phyloP scores from a whole-genome alignment of 2,329 filamentous ascomycete species.

The Davidsoniella neocaledoniae region DNA sequence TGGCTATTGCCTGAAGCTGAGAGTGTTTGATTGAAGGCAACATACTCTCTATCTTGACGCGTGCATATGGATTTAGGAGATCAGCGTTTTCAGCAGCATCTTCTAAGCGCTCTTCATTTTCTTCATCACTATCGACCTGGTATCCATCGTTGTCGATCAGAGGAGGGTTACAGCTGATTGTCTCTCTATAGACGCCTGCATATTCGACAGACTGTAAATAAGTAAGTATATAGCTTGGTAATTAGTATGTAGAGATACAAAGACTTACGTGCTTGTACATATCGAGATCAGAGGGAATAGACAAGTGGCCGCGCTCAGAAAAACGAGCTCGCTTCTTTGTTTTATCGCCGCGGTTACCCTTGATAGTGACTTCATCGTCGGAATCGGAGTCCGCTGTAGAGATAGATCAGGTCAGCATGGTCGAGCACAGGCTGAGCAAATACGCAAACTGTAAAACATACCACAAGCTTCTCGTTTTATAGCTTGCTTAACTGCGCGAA shows the following conservation, averaged over 20 bases:
- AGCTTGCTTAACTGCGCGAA: slow-evolving; percentile 51
- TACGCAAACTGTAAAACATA: slow-evolving; percentile 18
- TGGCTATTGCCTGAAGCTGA: not conserved
- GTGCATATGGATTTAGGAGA: slow-evolving; percentile 58
- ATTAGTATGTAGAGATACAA: not conserved
- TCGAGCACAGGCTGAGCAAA: not conserved
- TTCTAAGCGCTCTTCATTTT: slow-evolving; percentile 45
- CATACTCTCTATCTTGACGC: slow-evolving; percentile 54
- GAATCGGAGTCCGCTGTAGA: slow-evolving; percentile 51
- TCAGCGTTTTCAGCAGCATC: slow-evolving; percentile 46
- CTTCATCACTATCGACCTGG: slow-evolving; percentile 56
- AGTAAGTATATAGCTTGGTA: slow-evolving; percentile 3
- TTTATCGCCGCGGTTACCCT: slow-evolving; percentile 63
- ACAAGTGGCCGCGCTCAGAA: slow-evolving; percentile 51
- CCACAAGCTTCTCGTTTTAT: slow-evolving; percentile 47
- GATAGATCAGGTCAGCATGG: not conserved
- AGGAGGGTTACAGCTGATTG: slow-evolving; percentile 57
- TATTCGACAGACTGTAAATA: slow-evolving; percentile 49
- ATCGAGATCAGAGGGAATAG: slow-evolving; percentile 46
- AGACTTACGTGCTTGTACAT: slow-evolving; percentile 50
- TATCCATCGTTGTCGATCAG: slow-evolving; percentile 65
- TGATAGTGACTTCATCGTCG: slow-evolving; percentile 52
- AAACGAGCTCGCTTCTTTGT: slow-evolving; percentile 60
- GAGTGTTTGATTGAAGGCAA: not conserved
- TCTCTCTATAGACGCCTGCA: slow-evolving; percentile 53